Percentiles rank a stretch among this genome's conserved stretches.
These are phyloP conservation scores for Kodamaea lidongshanica DNA, from an alignment of 805 yeast genomes.

Conservation along the genomic window DNA sequence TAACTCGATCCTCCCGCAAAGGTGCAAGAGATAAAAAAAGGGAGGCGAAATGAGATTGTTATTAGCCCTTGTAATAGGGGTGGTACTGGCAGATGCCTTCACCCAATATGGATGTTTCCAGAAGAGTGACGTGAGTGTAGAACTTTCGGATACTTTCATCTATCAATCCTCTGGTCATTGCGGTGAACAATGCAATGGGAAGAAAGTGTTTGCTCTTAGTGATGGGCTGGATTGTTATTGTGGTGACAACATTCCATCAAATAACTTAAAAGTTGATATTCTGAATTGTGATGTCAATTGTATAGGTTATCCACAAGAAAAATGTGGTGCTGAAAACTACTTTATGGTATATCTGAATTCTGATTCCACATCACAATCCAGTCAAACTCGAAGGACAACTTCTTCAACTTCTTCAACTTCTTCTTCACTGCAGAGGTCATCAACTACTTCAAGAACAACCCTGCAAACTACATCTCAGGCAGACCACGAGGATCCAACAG, in stretches of 20 bases:
- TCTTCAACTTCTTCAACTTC: conserved; percentile 4
- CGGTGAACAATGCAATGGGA: conserved; percentile 44
- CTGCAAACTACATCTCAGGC: too few species aligned
- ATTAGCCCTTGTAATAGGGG: conserved; percentile 2
- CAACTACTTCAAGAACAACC: conserved; percentile 5
- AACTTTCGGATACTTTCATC: conserved; percentile 36
- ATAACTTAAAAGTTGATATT: conserved; percentile 9
- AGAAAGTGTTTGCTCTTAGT: conserved; percentile 30
- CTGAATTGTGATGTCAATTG: conserved; percentile 34
- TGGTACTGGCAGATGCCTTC: conserved; percentile 9
- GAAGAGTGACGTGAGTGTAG: conserved; percentile 4
- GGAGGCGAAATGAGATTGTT: too few species aligned
- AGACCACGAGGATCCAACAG: conserved; percentile 10
- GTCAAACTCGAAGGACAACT: too few species aligned
- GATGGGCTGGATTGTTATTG: conserved; percentile 61
- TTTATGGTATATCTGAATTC: conserved; percentile 40
- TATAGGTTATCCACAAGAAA: conserved; percentile 54
- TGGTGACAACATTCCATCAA: conserved; percentile 43
- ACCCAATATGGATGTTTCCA: conserved; percentile 19
- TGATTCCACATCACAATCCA: conserved; percentile 13
- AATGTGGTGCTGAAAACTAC: conserved; percentile 47
- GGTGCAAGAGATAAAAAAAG: too few species aligned
- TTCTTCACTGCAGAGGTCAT: conserved; percentile 4
- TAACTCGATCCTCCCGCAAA: too few species aligned
- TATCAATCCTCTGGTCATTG: conserved; percentile 62